Evolutionary conservation across 345 rosid species (phyloP).

Genomic region (Angophora floribunda): DNA sequence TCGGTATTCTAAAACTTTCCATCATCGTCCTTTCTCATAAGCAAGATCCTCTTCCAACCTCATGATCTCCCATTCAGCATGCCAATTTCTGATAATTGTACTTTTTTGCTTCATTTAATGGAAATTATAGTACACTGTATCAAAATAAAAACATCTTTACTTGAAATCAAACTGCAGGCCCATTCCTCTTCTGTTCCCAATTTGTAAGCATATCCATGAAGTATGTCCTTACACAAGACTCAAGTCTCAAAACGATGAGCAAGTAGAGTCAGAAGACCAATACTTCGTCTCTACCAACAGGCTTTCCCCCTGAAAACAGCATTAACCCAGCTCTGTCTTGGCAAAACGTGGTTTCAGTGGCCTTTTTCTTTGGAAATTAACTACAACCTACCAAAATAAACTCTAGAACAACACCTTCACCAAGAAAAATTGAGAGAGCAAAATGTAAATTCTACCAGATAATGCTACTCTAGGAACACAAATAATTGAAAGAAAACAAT

Average conservation of each 20-base stretch:
- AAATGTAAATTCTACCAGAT: not conserved
- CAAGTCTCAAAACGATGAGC: not conserved
- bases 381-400: not conserved
- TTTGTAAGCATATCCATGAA: not conserved
- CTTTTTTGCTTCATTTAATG: not conserved
- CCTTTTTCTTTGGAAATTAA: not conserved
- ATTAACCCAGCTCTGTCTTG: not conserved
- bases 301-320: not conserved
- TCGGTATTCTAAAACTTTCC: not conserved
- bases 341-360: not conserved
- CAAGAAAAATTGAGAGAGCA: not conserved
- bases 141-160: not conserved
- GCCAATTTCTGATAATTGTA: not conserved
- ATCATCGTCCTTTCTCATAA: not conserved
- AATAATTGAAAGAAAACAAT: not conserved
- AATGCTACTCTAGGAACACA: not conserved
- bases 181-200: not conserved
- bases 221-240: not conserved
- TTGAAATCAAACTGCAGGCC: not conserved
- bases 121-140: not conserved
- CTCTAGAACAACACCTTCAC: not conserved
- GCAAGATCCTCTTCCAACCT: not conserved
- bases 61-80: not conserved
- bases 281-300: not conserved
- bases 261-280: not conserved